phyloP scores from a whole-genome alignment of 169 alveolate species.

The Cryptosporidium ubiquitum region DNA sequence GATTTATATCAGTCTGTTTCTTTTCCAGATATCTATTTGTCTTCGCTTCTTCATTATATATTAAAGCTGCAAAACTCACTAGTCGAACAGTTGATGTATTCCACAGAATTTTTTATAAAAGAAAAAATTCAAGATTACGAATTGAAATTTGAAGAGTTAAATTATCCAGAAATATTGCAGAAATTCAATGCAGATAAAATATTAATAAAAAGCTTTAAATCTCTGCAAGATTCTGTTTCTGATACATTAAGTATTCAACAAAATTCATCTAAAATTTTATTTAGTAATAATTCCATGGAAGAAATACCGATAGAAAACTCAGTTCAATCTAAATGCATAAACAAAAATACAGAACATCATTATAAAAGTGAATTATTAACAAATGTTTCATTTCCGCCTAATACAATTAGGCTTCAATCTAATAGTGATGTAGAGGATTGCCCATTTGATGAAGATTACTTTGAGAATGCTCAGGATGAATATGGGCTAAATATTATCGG shows the following conservation, averaged over 20 bases:
- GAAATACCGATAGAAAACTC: neutral
- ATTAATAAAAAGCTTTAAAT: conserved; percentile 5
- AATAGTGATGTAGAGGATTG: conserved; percentile 42
- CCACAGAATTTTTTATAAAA: conserved; percentile 8
- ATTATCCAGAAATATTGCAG: conserved; percentile 37
- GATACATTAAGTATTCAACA: neutral
- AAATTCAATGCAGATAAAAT: neutral
- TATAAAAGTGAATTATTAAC: conserved; percentile 36
- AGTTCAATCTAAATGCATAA: neutral
- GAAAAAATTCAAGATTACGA: conserved; percentile 50
- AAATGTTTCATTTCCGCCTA: conserved; percentile 59
- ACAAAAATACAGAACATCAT: neutral
- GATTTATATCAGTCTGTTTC: conserved; percentile 25
- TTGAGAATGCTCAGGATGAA: neutral
- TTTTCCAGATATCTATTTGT: conserved; percentile 52
- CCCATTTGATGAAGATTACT: conserved; percentile 58
- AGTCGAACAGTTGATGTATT: conserved; percentile 11
- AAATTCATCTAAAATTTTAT: neutral
- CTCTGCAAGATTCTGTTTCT: neutral
- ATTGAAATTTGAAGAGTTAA: conserved; percentile 27
- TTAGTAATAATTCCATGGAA: neutral
- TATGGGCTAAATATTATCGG: neutral
- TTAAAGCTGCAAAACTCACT: conserved; percentile 39
- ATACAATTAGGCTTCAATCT: conserved; percentile 25
- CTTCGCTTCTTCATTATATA: conserved; percentile 45